Conservation (phyloP, 1,284 basidiomycete species). For the Leccinum insolens region DNA sequence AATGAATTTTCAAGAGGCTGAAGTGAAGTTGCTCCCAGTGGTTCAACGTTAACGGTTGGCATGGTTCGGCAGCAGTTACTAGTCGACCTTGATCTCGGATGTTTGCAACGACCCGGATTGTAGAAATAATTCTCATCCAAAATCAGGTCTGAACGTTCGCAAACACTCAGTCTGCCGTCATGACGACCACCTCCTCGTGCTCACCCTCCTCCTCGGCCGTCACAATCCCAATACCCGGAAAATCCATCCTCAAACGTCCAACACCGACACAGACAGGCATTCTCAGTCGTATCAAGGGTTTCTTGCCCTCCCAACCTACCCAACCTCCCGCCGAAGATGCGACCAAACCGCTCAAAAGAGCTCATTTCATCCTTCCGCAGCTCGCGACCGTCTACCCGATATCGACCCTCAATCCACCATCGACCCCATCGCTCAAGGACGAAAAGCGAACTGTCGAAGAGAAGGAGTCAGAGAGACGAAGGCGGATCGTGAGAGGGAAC, state of each 20-base stretch:
- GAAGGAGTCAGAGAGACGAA: not conserved
- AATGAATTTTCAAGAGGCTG: too few species aligned
- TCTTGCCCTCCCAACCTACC: conserved; percentile 34
- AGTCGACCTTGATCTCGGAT: too few species aligned
- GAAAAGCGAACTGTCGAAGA: not conserved
- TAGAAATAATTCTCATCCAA: too few species aligned
- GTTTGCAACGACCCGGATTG: not conserved
- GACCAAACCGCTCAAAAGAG: conserved; percentile 70
- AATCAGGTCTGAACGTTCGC: too few species aligned
- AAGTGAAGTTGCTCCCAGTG: too few species aligned
- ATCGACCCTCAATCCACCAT: not conserved
- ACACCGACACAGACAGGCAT: conserved; percentile 68
- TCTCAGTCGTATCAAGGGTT: conserved; percentile 65
- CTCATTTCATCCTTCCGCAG: conserved; percentile 73
- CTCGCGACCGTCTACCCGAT: not conserved
- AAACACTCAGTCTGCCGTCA: not conserved
- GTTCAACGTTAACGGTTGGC: too few species aligned
- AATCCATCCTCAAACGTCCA: conserved; percentile 79
- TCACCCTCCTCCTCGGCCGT: not conserved
- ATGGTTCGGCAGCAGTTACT: too few species aligned
- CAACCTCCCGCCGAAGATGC: conserved; percentile 37
- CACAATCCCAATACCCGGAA: conserved; percentile 52
- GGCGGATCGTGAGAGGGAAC: conserved; percentile 54
- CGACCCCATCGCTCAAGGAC: not conserved
- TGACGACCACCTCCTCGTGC: not conserved